These are phyloP conservation scores for Arabidopsis arenosa DNA, from an alignment of 345 rosid species.

Conservation along the genomic window DNA sequence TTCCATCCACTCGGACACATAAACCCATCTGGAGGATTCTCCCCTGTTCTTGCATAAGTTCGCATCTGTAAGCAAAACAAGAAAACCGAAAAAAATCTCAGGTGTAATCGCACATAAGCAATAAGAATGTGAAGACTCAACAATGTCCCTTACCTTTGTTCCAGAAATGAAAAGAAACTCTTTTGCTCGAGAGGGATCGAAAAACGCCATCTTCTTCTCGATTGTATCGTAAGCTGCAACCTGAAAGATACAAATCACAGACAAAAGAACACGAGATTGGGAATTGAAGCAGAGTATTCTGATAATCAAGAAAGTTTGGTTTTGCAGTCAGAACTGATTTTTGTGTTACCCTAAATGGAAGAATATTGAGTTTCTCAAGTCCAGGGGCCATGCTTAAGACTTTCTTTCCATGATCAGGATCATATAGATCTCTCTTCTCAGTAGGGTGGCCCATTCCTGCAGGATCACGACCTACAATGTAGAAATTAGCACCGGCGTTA, in stretches of 20 bases:
- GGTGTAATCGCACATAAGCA: background rate
- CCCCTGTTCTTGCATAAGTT: conserved; percentile 77
- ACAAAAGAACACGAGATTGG: background rate
- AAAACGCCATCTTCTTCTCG: conserved; percentile 94
- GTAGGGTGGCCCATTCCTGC: conserved; percentile 98
- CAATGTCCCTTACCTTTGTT: conserved; percentile 67
- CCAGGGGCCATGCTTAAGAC: conserved; percentile 99
- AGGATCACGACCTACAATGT: conserved; percentile 98
- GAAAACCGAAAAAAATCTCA: background rate
- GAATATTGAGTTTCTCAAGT: conserved; percentile 87
- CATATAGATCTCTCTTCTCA: conserved; percentile 93
- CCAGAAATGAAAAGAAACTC: conserved; percentile 98
- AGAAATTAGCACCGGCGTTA: conserved; percentile 97
- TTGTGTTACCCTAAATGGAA: conserved; percentile 83
- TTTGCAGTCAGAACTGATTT: background rate
- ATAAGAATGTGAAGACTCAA: background rate
- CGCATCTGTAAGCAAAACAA: conserved; percentile 67
- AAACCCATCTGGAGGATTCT: conserved; percentile 95
- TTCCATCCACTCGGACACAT: conserved; percentile 97
- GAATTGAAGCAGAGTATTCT: background rate
- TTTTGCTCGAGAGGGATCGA: conserved; percentile 82
- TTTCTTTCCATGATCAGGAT: conserved; percentile 96
- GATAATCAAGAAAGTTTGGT: background rate
- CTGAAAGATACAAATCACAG: conserved; percentile 46
- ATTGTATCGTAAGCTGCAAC: conserved; percentile 91